phyloP scores from a whole-genome alignment of 768 basidiomycete genomes.

The Heimioporus sp. region DNA sequence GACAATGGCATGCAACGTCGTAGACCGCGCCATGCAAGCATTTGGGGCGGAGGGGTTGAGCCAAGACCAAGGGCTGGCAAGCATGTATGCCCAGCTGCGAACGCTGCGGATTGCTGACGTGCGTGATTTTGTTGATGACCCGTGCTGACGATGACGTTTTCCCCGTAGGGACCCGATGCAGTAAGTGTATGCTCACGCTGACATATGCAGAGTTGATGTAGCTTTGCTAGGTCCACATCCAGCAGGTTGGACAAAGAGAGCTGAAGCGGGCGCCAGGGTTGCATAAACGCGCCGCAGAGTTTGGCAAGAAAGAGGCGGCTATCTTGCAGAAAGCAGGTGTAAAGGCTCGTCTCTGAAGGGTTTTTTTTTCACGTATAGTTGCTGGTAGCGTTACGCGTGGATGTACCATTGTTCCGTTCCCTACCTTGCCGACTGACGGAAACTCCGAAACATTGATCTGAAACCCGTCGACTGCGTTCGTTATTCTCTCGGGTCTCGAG shows the following conservation, averaged over 20 bases:
- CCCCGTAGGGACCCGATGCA: slow-evolving; percentile 70
- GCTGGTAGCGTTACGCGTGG: too few species aligned
- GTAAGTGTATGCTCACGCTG: slow-evolving; percentile 36
- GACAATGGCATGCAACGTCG: slow-evolving; percentile 79
- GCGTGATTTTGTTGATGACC: slow-evolving; percentile 24
- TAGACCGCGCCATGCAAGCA: slow-evolving; percentile 95
- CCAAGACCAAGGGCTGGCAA: slow-evolving; percentile 84
- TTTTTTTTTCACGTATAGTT: too few species aligned
- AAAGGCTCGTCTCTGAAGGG: slow-evolving; percentile 50
- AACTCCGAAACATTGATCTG: not conserved
- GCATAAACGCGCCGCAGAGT: slow-evolving; percentile 49
- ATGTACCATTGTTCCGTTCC: too few species aligned
- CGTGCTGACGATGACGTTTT: slow-evolving; percentile 4
- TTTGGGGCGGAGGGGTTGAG: slow-evolving; percentile 96
- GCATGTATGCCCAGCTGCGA: slow-evolving; percentile 73
- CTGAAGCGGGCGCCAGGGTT: slow-evolving; percentile 72
- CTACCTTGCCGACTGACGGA: not conserved
- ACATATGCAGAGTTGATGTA: not conserved
- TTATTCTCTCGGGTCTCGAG: not conserved
- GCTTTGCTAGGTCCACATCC: slow-evolving; percentile 78
- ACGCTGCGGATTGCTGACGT: slow-evolving; percentile 90
- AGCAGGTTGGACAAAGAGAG: slow-evolving; percentile 91
- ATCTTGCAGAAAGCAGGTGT: slow-evolving; percentile 60
- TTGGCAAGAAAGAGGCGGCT: slow-evolving; percentile 58
- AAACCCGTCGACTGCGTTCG: too few species aligned